A percentile compares a stretch with the other conserved stretches of the same genome.
Evolutionary conservation across 2,329 filamentous ascomycete species (phyloP).

Genomic region (Plenodomus biglobosus): DNA sequence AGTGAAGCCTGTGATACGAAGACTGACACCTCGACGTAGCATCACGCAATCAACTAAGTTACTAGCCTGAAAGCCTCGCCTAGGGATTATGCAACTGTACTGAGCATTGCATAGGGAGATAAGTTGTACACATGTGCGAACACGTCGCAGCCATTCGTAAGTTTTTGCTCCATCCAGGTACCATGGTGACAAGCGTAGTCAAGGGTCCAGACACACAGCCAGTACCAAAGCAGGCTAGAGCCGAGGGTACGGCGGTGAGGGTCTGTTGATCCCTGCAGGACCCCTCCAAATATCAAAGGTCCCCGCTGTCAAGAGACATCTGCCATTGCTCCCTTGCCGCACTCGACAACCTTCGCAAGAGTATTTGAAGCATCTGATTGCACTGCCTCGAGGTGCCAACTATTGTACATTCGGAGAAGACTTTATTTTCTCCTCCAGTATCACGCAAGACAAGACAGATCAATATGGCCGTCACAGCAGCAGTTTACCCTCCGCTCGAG

Average conservation of each 20-base stretch:
- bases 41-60: background rate
- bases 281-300: background rate
- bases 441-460: background rate
- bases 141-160: background rate
- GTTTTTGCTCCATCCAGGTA: background rate
- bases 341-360: background rate
- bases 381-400: too few relatives aligned
- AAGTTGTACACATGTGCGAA: background rate
- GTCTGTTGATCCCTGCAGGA: background rate
- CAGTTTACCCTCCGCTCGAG: constrained; percentile 71
- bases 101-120: background rate
- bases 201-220: background rate
- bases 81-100: background rate
- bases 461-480: constrained; percentile 46
- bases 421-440: too few relatives aligned
- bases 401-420: too few relatives aligned
- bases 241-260: background rate
- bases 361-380: background rate
- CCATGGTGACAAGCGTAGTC: background rate
- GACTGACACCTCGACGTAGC: background rate
- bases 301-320: background rate
- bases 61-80: background rate
- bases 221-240: background rate
- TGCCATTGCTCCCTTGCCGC: background rate
- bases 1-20: too few relatives aligned